These are phyloP conservation scores for Salvia miltiorrhiza DNA, from an alignment of 257 asterid species.

Conservation along the genomic window DNA sequence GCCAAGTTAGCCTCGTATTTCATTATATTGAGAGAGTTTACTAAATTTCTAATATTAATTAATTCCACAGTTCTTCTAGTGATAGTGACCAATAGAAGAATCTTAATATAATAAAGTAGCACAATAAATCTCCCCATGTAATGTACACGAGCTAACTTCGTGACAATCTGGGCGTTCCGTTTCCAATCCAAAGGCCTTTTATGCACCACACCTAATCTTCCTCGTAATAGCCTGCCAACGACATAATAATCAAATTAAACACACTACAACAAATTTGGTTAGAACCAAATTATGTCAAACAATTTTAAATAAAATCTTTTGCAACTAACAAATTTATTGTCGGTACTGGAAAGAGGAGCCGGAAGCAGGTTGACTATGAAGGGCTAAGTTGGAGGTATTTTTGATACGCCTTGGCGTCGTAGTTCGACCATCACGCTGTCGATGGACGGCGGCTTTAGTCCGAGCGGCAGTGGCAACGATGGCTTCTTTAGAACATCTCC, in stretches of 20 bases:
- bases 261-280: neutral
- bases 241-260: neutral
- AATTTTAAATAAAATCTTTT: neutral
- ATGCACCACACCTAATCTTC: neutral
- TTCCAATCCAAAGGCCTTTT: neutral
- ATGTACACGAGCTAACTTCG: neutral
- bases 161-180: no score
- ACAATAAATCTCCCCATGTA: neutral
- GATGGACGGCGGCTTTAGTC: slow-evolving; percentile 70
- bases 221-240: neutral
- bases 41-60: no score
- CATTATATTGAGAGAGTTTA: neutral
- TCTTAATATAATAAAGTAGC: neutral
- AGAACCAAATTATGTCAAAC: neutral
- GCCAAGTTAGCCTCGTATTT: neutral
- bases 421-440: slow-evolving; percentile 67
- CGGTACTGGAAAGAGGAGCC: neutral
- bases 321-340: neutral
- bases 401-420: slow-evolving; percentile 68
- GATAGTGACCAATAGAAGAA: neutral
- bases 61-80: no score
- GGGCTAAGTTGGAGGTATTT: slow-evolving; percentile 55
- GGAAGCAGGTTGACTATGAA: neutral
- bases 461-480: slow-evolving; percentile 86
- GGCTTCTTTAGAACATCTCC: slow-evolving; percentile 82